These are phyloP conservation scores for Cucumis melo DNA, from an alignment of 306 rosid genomes.

Conservation along the genomic window DNA sequence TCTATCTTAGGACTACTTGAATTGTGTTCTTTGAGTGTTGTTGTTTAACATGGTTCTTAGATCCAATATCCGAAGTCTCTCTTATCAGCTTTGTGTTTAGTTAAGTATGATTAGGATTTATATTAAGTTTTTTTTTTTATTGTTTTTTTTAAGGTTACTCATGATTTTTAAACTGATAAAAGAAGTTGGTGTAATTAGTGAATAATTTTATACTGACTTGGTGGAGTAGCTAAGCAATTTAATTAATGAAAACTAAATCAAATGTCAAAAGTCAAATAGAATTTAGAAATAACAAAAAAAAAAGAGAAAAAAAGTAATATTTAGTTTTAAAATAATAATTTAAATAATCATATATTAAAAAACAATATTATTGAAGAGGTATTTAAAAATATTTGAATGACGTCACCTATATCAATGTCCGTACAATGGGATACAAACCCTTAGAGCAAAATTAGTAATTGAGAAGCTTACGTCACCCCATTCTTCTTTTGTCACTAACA, in stretches of 20 bases:
- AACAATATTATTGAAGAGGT: neutral
- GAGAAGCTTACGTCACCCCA: neutral
- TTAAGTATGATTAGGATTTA: too few species aligned
- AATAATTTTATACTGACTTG: neutral
- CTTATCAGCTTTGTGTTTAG: too few species aligned
- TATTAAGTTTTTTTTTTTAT: too few species aligned
- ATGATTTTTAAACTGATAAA: too few species aligned
- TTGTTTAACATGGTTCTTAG: too few species aligned
- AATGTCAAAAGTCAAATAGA: neutral
- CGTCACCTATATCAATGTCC: neutral
- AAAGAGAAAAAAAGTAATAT: neutral
- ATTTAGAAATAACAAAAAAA: neutral
- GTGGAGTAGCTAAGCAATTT: neutral
- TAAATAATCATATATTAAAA: neutral
- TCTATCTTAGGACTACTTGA: too few species aligned
- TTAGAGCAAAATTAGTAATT: neutral
- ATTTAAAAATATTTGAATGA: neutral
- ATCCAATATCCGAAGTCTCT: too few species aligned
- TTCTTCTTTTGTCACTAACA: neutral
- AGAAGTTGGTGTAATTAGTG: too few species aligned
- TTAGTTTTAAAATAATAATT: neutral
- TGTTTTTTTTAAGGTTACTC: too few species aligned
- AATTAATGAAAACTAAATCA: neutral
- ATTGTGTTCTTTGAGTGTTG: too few species aligned
- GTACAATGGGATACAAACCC: neutral